Evolutionary conservation across 805 yeast species (phyloP).

Genomic region (Kodamaea kakaduensis): DNA sequence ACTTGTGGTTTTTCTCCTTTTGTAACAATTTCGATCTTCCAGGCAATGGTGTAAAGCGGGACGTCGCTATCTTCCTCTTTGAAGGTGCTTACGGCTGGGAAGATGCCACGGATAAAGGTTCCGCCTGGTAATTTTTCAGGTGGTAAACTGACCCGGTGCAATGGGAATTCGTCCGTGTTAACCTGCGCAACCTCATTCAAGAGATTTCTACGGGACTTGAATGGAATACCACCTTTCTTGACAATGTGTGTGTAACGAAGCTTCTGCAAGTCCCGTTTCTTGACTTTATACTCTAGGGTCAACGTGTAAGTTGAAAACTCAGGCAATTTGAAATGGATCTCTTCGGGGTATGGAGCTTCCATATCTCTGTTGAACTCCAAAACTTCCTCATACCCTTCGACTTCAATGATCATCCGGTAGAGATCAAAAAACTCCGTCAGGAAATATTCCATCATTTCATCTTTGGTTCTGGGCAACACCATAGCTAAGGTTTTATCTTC

Average conservation of each 20-base stretch:
- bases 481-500: too few relatives aligned
- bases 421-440: slow-evolving; percentile 23
- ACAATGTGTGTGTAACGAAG: slow-evolving; percentile 26
- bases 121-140: slow-evolving; percentile 32
- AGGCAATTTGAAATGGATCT: slow-evolving; percentile 23
- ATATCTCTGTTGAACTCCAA: slow-evolving; percentile 20
- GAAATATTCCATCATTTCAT: slow-evolving; percentile 1
- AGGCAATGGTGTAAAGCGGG: slow-evolving; percentile 12
- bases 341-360: slow-evolving; percentile 24
- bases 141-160: slow-evolving; percentile 20
- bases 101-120: slow-evolving; percentile 23
- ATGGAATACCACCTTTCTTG: slow-evolving; percentile 24
- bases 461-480: slow-evolving; percentile 3
- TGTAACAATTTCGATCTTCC: slow-evolving; percentile 20
- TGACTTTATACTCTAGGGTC: slow-evolving; percentile 22
- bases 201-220: slow-evolving; percentile 18
- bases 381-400: slow-evolving; percentile 24
- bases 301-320: slow-evolving; percentile 23
- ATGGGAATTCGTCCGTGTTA: slow-evolving; percentile 16
- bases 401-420: slow-evolving; percentile 22
- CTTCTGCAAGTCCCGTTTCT: slow-evolving; percentile 17
- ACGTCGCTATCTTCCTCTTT: slow-evolving; percentile 17
- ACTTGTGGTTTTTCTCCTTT: slow-evolving; percentile 16
- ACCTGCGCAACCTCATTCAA: slow-evolving; percentile 15
- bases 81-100: slow-evolving; percentile 22